Conservation (phyloP, 306 rosid genomes). For the Castanea mollissima region DNA sequence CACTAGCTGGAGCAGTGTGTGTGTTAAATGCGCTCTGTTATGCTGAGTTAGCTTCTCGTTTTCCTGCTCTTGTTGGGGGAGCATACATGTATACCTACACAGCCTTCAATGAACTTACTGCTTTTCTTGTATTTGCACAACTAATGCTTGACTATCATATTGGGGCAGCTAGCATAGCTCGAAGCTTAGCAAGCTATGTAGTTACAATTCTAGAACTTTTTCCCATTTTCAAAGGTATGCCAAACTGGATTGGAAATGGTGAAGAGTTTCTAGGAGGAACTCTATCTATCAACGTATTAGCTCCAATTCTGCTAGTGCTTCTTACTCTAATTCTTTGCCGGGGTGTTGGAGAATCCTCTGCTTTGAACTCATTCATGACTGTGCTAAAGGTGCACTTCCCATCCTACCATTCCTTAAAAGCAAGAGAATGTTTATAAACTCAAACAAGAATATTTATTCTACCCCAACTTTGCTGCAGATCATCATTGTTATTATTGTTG, state of each 20-base stretch:
- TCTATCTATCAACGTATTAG: conserved; percentile 76
- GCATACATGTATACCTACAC: conserved; percentile 89
- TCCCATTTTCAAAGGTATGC: conserved; percentile 78
- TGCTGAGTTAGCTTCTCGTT: conserved; percentile 84
- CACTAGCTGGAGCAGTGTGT: conserved; percentile 83
- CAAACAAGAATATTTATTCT: conserved; percentile 11
- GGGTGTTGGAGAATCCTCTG: conserved; percentile 86
- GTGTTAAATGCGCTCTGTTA: conserved; percentile 92
- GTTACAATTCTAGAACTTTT: conserved; percentile 71
- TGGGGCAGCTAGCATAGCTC: conserved; percentile 96
- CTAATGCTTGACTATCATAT: conserved; percentile 95
- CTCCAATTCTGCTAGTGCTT: conserved; percentile 78
- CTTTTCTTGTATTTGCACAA: conserved; percentile 92
- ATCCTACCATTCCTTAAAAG: conserved; percentile 15
- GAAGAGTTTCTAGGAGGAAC: conserved; percentile 63
- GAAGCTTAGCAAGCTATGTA: conserved; percentile 84
- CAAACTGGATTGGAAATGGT: conserved; percentile 91
- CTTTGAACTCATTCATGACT: conserved; percentile 79
- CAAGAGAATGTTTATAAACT: conserved; percentile 7
- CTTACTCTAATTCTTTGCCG: conserved; percentile 70
- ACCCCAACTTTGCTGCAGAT: conserved; percentile 52
- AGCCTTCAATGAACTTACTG: conserved; percentile 91
- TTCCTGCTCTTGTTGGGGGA: conserved; percentile 97
- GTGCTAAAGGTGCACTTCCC: conserved; percentile 64
- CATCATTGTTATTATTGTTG: conserved; percentile 69